A percentile compares a stretch with the other conserved stretches of the same genome.
These are phyloP conservation scores for Saccharomyces pastorianus DNA, from an alignment of 1,139 yeast species.

Conservation along the genomic window DNA sequence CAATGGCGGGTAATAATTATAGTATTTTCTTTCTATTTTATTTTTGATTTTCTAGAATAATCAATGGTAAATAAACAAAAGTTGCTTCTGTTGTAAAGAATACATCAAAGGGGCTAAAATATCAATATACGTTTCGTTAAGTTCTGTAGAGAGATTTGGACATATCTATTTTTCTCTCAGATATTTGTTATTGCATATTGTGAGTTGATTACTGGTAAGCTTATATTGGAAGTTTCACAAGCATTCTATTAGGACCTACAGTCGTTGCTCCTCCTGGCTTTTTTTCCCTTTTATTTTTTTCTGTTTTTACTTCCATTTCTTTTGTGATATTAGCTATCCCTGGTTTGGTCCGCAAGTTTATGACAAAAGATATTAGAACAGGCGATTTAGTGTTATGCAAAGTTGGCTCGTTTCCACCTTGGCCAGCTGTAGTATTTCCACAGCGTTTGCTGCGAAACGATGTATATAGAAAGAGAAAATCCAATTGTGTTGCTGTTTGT, in stretches of 20 bases:
- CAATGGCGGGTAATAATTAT: not conserved
- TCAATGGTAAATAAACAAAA: not conserved
- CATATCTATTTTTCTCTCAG: not conserved
- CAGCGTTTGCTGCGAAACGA: slow-evolving; percentile 28
- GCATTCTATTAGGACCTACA: not conserved
- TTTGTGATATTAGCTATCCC: not conserved
- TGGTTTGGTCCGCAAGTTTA: slow-evolving; percentile 2
- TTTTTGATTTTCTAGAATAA: not conserved
- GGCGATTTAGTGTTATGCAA: slow-evolving; percentile 33
- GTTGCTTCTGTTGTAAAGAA: not conserved
- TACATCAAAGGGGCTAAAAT: not conserved
- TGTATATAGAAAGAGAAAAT: slow-evolving; percentile 24
- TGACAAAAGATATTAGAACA: slow-evolving; percentile 21
- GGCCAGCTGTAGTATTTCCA: slow-evolving; percentile 36
- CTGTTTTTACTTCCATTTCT: not conserved
- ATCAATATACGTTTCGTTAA: not conserved
- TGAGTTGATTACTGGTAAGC: not conserved
- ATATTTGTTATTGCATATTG: not conserved
- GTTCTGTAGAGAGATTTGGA: not conserved
- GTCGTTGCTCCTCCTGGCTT: not conserved
- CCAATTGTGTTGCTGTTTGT: slow-evolving; percentile 29
- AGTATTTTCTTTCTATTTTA: not conserved
- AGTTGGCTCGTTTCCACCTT: slow-evolving; percentile 32
- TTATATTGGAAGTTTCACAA: not conserved
- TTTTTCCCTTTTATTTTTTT: not conserved